These are phyloP conservation scores for Pseudisothecium myosuroides DNA, from an alignment of 225 moss, liverwort and hornwort species.

Conservation along the genomic window DNA sequence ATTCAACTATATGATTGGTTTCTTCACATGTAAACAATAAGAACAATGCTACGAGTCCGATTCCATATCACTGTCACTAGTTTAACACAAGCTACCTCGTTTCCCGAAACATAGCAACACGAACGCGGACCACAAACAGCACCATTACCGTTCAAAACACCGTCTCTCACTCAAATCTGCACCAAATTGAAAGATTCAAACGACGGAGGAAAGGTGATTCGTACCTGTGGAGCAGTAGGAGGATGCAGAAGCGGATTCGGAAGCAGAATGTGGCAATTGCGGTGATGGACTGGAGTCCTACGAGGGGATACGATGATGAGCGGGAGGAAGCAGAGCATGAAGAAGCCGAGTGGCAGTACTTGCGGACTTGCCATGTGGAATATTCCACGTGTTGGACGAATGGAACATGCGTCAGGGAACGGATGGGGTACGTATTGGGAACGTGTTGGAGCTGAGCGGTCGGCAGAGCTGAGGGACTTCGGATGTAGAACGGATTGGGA, in stretches of 20 bases:
- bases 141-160: background rate
- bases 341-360: background rate
- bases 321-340: background rate
- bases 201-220: background rate
- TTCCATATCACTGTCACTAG: background rate
- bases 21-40: background rate
- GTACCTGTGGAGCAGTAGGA: background rate
- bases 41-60: background rate
- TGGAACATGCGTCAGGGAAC: background rate
- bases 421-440: background rate
- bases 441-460: background rate
- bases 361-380: conserved; percentile 13
- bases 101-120: background rate
- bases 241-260: background rate
- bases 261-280: background rate
- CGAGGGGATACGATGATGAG: no score
- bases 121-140: background rate
- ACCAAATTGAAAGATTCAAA: background rate
- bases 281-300: background rate
- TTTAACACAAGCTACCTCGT: background rate
- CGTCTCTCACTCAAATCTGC: background rate
- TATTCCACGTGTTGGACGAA: background rate
- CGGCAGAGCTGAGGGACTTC: no score
- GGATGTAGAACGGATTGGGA: background rate
- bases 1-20: background rate